Percentiles rank a stretch among this genome's conserved stretches.
phyloP scores from a whole-genome alignment of 176 grass and related monocot genomes.

The Oryza nivara region DNA sequence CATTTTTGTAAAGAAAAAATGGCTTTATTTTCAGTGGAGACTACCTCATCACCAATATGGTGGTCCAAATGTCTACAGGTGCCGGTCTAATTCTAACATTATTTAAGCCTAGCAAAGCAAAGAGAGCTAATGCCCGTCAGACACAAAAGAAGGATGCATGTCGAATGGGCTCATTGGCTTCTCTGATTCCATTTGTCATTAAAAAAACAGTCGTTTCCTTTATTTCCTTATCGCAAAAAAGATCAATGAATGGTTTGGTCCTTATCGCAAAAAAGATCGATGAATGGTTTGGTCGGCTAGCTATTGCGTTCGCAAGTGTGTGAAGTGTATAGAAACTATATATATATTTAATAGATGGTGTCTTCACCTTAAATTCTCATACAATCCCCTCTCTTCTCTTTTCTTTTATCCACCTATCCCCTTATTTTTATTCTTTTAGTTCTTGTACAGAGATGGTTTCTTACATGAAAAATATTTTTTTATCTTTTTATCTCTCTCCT shows the following conservation, averaged over 20 bases:
- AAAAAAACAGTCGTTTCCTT: slow-evolving; percentile 19
- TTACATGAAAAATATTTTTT: too few species aligned
- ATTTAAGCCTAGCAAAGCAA: slow-evolving; percentile 39
- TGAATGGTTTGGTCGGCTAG: slow-evolving; percentile 2
- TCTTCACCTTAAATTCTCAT: too few species aligned
- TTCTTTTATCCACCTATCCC: too few species aligned
- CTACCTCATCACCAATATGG: slow-evolving; percentile 18
- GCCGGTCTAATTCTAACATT: slow-evolving; percentile 21
- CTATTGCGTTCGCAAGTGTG: neutral
- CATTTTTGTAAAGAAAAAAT: neutral
- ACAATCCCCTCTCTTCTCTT: too few species aligned
- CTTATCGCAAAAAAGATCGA: slow-evolving; percentile 33
- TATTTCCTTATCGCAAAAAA: slow-evolving; percentile 47
- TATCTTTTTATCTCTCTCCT: too few species aligned
- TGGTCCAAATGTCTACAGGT: slow-evolving; percentile 40
- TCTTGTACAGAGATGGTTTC: too few species aligned
- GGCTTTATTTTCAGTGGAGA: slow-evolving; percentile 20
- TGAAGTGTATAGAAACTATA: too few species aligned
- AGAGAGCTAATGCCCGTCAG: neutral
- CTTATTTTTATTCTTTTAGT: too few species aligned
- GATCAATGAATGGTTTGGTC: slow-evolving; percentile 14
- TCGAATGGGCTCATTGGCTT: slow-evolving; percentile 15
- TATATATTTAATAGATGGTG: too few species aligned
- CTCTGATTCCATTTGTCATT: slow-evolving; percentile 36
- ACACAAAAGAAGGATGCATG: slow-evolving; percentile 34